Base-by-base conservation (phyloP, 148 eudicot species). In the Silene latifolia region DNA sequence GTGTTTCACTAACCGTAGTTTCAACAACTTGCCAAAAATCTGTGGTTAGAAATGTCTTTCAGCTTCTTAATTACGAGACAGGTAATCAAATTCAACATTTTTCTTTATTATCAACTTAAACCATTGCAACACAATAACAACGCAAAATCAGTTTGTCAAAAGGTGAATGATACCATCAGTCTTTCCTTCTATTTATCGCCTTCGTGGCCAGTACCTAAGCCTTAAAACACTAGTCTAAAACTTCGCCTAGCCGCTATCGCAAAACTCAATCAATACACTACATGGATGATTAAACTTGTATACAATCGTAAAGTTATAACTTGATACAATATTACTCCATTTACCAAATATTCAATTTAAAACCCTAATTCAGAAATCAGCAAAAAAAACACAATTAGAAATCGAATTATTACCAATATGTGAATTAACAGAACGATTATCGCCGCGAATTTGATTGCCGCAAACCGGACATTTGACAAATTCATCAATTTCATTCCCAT, bases 401-500 rank as follows among this genome's bases (percentile, higher is more conserved):
- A 53, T 46, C 10, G 14, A 48, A 8, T 5, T 67, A 74, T 68
- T 7, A 88, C 92, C 96, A 19, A 90, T 79, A 81, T 90, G 96
- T 78, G 90, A 87, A 48, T 88, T 90, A 59, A 90, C 72, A 29
- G 68, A 23, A 20, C 62, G 67, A 73, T 88, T 82, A 54, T 81
- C 88, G 59, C 89, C 86, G 9, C 77, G 81, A 83, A 90, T 80
- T 63, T 73, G 42, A 67, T 35, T 70, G 3, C 75, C 80, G 20
- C 96, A 90, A 77, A 88, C 91, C 2, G 96, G 96, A 71, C 96
- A 90, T 67, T 23, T 70, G 14, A 82, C 91, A 76, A 56, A 83
- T 2, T 46, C 82, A 10, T 72, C 51, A 25, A 14, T 4, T 8
- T 18, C 69, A 8, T 24, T 65, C 63, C 1, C 23, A 57, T 0